Conservation (phyloP, 2,329 filamentous ascomycete species). For the Arthrobotrys sphaeroides region DNA sequence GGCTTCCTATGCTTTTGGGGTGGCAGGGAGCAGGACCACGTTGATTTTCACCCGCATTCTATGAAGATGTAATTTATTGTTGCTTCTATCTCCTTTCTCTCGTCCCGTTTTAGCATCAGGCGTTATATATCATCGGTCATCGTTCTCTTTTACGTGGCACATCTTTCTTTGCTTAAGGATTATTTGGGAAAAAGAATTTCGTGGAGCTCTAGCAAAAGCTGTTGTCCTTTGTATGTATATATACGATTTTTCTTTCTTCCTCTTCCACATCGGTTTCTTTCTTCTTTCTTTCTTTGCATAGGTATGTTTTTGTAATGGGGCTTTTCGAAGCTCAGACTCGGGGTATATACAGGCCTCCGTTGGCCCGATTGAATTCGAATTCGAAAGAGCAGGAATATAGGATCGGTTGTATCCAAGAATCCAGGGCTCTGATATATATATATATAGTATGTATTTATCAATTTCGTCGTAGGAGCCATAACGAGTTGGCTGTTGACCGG, state of each 20-base stretch:
- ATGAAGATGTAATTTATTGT: slow-evolving; percentile 4
- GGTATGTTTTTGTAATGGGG: slow-evolving; percentile 1
- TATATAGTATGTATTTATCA: not conserved
- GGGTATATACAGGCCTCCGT: not conserved
- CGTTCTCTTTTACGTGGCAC: not conserved
- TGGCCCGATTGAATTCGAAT: not conserved
- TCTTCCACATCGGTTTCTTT: too few species aligned
- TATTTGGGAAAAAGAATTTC: slow-evolving; percentile 15
- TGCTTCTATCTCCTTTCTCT: not conserved
- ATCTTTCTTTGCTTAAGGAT: not conserved
- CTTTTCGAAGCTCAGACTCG: not conserved
- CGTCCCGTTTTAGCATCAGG: slow-evolving; percentile 15
- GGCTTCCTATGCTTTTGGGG: not conserved
- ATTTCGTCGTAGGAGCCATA: not conserved
- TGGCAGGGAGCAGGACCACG: not conserved
- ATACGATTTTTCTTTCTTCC: slow-evolving; percentile 3
- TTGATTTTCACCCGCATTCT: not conserved
- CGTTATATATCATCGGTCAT: slow-evolving; percentile 22
- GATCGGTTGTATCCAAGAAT: too few species aligned
- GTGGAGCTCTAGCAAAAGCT: slow-evolving; percentile 15
- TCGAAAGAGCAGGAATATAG: not conserved
- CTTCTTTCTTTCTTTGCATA: not conserved
- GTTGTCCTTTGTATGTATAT: slow-evolving; percentile 6
- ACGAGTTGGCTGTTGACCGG: too few species aligned
- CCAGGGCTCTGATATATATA: not conserved